Evolutionary conservation across 371 early-diverging fungal genomes (phyloP), one percentile per base, ranked within the genome.

Genomic region (Mortierella sp.): DNA sequence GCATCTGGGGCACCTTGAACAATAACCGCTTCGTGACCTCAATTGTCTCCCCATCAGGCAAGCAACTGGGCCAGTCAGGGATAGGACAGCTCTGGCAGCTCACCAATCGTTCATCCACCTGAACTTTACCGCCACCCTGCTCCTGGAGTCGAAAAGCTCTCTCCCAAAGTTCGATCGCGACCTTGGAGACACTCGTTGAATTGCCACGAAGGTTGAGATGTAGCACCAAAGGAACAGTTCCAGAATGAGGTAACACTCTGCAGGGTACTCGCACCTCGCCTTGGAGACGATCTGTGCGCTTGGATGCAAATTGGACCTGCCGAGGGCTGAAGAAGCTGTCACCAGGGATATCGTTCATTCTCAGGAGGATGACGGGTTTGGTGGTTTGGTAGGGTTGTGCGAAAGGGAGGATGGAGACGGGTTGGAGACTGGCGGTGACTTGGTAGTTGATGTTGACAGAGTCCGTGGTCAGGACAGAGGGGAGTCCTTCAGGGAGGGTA

Each of bases 391-490:
- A 77, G 31, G 52, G 60, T 24, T 78, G 73, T 7, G 79, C 42
- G 34, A 79, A 79, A 5, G 79, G 57, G 21, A 79, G 26, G 55
- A 79, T 55, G n/a, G 79, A 79, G 31, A n/a, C 79, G 28, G 58
- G 60, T n/a, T 77, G 72, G 34, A 71, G 28, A 9, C 74, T 74
- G 34, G 74, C 65, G 28, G 52, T 68, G n/a, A 74, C 24, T 74
- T 80, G 80, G 68, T 80, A 80, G 24, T 74, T 74, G 71, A 80
- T 68, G 63, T 70, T 80, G 54, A 75, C 57, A 24, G 80, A 55
- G 70, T 26, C 34, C 0, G 75, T 75, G 4, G 80, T 47, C 13
- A 80, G 26, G 24, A 70, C 57, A 3, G 75, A 31, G 28, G 75
- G 75, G 3, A 80, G 65, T 16, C 21, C 47, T 16, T 42, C 54